Conservation (phyloP, 2,329 filamentous ascomycete species). For the Westerdykella sp. region DNA sequence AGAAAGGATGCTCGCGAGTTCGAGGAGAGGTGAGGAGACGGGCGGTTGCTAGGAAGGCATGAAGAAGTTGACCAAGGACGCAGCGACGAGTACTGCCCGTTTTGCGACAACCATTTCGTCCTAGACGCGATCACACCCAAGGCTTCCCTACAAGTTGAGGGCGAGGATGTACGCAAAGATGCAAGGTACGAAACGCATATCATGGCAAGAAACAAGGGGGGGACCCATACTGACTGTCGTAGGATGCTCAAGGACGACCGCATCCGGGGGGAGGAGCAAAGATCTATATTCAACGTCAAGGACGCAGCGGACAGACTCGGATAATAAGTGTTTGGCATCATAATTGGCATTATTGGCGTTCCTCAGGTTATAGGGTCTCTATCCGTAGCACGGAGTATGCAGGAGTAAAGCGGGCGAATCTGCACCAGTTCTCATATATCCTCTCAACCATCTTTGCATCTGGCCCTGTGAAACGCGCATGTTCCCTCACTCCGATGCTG, state of each 20-base stretch:
- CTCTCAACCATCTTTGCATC: too few relatives aligned
- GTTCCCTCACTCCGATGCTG: conserved; percentile 24
- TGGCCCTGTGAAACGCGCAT: not conserved
- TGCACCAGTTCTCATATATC: conserved; percentile 15
- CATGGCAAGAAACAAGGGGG: not conserved
- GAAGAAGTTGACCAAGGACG: not conserved
- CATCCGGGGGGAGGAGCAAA: conserved; percentile 52
- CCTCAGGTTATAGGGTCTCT: too few relatives aligned
- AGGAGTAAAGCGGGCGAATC: not conserved
- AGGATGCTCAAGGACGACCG: conserved; percentile 91
- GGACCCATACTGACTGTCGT: not conserved
- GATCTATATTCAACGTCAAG: conserved; percentile 70
- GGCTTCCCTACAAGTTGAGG: conserved; percentile 77
- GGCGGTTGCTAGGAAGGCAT: not conserved
- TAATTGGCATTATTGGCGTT: too few relatives aligned
- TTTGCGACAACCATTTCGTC: conserved; percentile 98
- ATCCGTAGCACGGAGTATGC: too few relatives aligned
- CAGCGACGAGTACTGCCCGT: conserved; percentile 94
- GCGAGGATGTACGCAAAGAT: conserved; percentile 82
- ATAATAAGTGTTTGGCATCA: conserved; percentile 38
- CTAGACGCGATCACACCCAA: conserved; percentile 82
- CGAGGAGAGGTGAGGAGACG: conserved; percentile 60
- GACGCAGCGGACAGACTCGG: conserved; percentile 70
- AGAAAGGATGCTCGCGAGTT: conserved; percentile 88
- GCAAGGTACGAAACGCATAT: conserved; percentile 46